Evolutionary conservation across 2,329 filamentous ascomycete genomes (phyloP).

Genomic region (Diaporthe ampelina): DNA sequence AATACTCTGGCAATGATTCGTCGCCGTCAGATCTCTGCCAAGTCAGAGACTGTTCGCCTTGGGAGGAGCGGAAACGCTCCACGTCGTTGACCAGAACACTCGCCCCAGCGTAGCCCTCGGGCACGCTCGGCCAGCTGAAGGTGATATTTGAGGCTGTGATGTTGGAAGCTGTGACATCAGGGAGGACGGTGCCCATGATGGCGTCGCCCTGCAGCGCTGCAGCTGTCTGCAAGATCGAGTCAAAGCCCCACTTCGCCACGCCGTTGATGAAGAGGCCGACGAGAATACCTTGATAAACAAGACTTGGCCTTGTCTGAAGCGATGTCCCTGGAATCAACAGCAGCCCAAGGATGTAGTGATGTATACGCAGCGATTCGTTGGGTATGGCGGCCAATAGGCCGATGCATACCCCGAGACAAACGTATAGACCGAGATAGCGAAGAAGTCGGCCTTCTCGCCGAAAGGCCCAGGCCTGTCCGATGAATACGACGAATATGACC

Average conservation of each 20-base stretch:
- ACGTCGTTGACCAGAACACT: conserved; percentile 51
- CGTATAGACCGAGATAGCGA: conserved; percentile 74
- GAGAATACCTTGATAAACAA: conserved; percentile 80
- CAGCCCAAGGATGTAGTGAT: conserved; percentile 82
- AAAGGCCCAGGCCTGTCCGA: conserved; percentile 78
- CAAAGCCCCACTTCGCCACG: conserved; percentile 83
- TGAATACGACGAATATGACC: conserved; percentile 71
- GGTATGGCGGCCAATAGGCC: conserved; percentile 68
- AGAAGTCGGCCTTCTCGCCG: conserved; percentile 77
- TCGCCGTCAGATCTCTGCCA: conserved; percentile 42
- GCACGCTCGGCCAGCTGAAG: conserved; percentile 48
- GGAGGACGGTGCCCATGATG: conserved; percentile 61
- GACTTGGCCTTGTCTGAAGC: conserved; percentile 76
- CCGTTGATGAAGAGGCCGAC: conserved; percentile 84
- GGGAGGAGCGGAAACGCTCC: conserved; percentile 44
- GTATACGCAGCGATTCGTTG: conserved; percentile 76
- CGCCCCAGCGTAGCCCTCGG: conserved; percentile 46
- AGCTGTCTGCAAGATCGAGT: conserved; percentile 78
- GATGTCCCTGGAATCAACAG: conserved; percentile 79
- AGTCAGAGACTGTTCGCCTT: conserved; percentile 44
- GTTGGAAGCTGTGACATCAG: conserved; percentile 51
- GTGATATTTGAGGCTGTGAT: conserved; percentile 65
- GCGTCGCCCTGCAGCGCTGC: conserved; percentile 67
- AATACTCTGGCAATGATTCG: conserved; percentile 45
- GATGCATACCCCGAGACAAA: conserved; percentile 65